phyloP scores from a whole-genome alignment of 495 filamentous ascomycete species.

The Venustampulla echinocandica region DNA sequence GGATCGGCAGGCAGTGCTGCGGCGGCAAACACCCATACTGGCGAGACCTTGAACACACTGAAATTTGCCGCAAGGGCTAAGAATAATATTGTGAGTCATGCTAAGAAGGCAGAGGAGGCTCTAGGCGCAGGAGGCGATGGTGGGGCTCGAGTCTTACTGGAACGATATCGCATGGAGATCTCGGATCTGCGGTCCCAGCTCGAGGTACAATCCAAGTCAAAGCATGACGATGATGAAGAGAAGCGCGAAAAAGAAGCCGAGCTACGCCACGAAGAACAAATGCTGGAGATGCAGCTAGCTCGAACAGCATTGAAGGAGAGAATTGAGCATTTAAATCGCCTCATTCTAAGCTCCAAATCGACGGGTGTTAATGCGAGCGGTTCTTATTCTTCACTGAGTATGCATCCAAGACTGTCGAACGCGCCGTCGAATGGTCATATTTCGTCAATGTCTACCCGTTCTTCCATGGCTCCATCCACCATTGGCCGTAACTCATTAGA shows the following conservation, averaged over 20 bases:
- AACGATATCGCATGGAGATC: slow-evolving; percentile 93
- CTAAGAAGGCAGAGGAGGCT: slow-evolving; percentile 89
- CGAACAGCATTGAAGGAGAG: slow-evolving; percentile 92
- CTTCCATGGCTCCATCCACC: slow-evolving; percentile 65
- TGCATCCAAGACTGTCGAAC: slow-evolving; percentile 55
- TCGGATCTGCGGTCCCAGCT: slow-evolving; percentile 71
- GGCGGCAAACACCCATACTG: slow-evolving; percentile 58
- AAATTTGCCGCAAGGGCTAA: slow-evolving; percentile 95
- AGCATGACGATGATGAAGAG: slow-evolving; percentile 59
- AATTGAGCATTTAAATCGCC: slow-evolving; percentile 92
- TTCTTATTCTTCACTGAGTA: slow-evolving; percentile 62
- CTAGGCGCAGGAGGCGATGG: slow-evolving; percentile 67
- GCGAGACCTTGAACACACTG: slow-evolving; percentile 88
- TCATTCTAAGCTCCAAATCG: slow-evolving; percentile 92
- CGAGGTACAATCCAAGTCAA: slow-evolving; percentile 62
- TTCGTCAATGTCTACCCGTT: slow-evolving; percentile 50
- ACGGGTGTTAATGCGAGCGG: slow-evolving; percentile 79
- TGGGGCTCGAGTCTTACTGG: slow-evolving; percentile 76
- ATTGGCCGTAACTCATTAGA: slow-evolving; percentile 47
- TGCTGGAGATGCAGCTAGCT: slow-evolving; percentile 95
- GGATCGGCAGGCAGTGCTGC: slow-evolving; percentile 56
- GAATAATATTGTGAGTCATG: slow-evolving; percentile 96
- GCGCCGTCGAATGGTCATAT: slow-evolving; percentile 35
- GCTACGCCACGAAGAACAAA: slow-evolving; percentile 87
- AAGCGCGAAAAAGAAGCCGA: slow-evolving; percentile 74